phyloP scores from a whole-genome alignment of 1,284 basidiomycete genomes.

The Lentinula novae-zelandiae region DNA sequence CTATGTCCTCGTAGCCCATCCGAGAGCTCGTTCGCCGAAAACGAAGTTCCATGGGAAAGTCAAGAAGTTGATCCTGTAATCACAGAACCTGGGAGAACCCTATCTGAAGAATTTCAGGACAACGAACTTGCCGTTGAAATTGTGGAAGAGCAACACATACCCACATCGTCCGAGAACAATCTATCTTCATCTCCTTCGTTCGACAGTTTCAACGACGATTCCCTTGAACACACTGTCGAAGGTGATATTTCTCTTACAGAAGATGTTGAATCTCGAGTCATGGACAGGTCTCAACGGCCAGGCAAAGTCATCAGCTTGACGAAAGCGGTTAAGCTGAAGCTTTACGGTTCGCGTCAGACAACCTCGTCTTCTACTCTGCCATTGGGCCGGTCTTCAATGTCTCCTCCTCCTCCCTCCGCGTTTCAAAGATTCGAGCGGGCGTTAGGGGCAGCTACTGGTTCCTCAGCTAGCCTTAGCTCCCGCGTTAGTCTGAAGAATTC shows the following conservation, averaged over 20 bases:
- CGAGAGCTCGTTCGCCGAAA: not conserved
- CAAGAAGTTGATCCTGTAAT: not conserved
- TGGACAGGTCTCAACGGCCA: not conserved
- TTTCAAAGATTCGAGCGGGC: slow-evolving; percentile 1
- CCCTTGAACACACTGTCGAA: not conserved
- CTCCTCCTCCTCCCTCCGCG: not conserved
- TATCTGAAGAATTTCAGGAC: not conserved
- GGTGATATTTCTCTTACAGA: not conserved
- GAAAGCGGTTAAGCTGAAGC: not conserved
- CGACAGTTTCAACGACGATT: not conserved
- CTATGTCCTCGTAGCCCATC: not conserved
- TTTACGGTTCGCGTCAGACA: not conserved
- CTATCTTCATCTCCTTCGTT: not conserved
- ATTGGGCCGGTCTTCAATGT: not conserved
- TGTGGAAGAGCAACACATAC: not conserved
- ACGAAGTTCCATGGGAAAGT: not conserved
- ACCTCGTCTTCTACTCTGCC: not conserved
- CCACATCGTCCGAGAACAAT: not conserved
- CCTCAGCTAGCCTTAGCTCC: not conserved
- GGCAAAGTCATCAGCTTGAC: not conserved
- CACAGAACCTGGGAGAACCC: not conserved
- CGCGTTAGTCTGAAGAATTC: not conserved
- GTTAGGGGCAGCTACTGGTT: not conserved
- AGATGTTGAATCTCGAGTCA: not conserved
- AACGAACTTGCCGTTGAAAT: not conserved